A percentile compares a stretch with the other conserved stretches of the same genome.
Evolutionary conservation across 73 alveolate genomes (phyloP).

Genomic region (Tetrahymena elliotti): DNA sequence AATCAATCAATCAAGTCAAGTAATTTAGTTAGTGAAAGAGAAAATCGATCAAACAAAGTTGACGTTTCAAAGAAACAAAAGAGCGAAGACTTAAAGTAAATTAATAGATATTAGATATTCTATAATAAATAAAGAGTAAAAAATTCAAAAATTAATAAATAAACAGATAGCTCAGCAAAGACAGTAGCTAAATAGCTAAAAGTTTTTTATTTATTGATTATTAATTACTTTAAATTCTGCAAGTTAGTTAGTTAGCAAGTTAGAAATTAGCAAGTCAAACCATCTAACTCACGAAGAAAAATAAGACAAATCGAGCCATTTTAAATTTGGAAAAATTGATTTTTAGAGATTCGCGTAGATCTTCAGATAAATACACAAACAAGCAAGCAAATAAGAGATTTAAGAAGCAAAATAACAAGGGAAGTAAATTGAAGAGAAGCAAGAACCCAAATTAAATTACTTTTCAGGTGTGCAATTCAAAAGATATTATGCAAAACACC

Average conservation of each 20-base stretch:
- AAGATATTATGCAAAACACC: background rate
- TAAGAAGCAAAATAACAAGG: background rate
- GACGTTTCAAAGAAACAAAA: background rate
- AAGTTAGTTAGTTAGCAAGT: background rate
- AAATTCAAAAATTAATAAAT: background rate
- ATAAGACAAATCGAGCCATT: background rate
- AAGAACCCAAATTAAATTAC: background rate
- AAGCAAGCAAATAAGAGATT: background rate
- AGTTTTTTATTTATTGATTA: background rate
- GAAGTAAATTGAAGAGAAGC: background rate
- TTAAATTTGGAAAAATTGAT: background rate
- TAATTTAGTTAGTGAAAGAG: background rate
- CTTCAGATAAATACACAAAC: background rate
- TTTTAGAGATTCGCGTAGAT: background rate
- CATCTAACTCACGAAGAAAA: background rate
- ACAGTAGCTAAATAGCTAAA: background rate
- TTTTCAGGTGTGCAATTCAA: background rate
- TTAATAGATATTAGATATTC: background rate
- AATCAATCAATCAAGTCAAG: background rate
- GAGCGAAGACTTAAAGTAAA: background rate
- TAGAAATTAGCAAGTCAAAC: background rate
- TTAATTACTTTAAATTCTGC: background rate
- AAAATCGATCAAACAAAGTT: background rate
- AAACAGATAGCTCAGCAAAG: background rate
- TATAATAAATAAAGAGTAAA: background rate